Percentiles rank a stretch among this genome's conserved stretches.
These are phyloP conservation scores for Talaromyces nanjingensis DNA, from an alignment of 495 filamentous ascomycete species.

Conservation along the genomic window DNA sequence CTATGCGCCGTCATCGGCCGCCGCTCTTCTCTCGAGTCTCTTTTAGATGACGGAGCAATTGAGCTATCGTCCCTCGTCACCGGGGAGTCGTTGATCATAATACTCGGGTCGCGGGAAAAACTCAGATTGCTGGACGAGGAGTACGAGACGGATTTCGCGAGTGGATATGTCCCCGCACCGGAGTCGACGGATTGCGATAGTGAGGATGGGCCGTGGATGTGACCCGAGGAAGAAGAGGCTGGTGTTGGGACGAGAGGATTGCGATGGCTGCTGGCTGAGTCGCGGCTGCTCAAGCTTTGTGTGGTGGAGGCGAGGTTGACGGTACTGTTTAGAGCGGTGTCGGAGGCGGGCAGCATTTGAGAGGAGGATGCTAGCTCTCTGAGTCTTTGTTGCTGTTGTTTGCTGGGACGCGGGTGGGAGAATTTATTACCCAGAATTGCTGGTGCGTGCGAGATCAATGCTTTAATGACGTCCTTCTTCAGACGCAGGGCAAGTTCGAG, in stretches of 20 bases:
- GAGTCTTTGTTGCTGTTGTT: slow-evolving; percentile 68
- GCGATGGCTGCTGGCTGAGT: slow-evolving; percentile 27
- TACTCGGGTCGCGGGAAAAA: slow-evolving; percentile 14
- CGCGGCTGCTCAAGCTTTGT: slow-evolving; percentile 23
- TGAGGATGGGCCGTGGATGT: slow-evolving; percentile 33
- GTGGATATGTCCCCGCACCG: slow-evolving; percentile 24
- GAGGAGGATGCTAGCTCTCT: slow-evolving; percentile 64
- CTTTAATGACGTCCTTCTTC: slow-evolving; percentile 90
- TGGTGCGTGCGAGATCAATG: slow-evolving; percentile 88
- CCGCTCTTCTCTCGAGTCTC: slow-evolving; percentile 27
- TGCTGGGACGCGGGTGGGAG: slow-evolving; percentile 73
- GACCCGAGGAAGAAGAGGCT: slow-evolving; percentile 18
- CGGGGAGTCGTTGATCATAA: slow-evolving; percentile 23
- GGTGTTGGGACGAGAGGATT: slow-evolving; percentile 12
- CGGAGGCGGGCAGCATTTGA: slow-evolving; percentile 42
- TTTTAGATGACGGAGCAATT: slow-evolving; percentile 24
- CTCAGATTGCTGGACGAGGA: slow-evolving; percentile 31
- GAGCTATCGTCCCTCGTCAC: slow-evolving; percentile 33
- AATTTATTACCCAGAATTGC: slow-evolving; percentile 98
- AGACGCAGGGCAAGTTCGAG: slow-evolving; percentile 85
- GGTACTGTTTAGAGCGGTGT: slow-evolving; percentile 30
- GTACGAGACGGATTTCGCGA: slow-evolving; percentile 31
- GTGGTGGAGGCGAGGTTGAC: slow-evolving; percentile 28
- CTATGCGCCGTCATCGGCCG: slow-evolving; percentile 19
- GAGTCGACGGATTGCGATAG: slow-evolving; percentile 28